Evolutionary conservation across 371 early-diverging fungal species (phyloP).

Genomic region (Smittium culicis): DNA sequence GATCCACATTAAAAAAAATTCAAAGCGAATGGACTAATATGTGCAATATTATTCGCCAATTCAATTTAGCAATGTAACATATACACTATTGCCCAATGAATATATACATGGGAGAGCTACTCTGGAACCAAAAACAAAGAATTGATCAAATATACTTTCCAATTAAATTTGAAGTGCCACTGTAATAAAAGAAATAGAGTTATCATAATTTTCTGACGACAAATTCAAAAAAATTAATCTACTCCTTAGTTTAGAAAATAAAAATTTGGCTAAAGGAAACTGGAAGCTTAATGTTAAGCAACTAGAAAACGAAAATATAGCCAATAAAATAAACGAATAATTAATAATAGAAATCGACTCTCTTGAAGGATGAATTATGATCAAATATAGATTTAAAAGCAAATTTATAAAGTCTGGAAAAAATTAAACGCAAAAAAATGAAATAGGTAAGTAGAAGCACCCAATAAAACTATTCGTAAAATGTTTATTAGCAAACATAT

Average conservation of each 20-base stretch:
- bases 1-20: neutral
- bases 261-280: neutral
- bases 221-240: neutral
- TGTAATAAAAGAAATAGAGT: neutral
- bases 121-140: neutral
- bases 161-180: neutral
- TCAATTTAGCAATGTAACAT: conserved; percentile 5
- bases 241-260: neutral
- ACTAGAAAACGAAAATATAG: neutral
- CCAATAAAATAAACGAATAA: neutral
- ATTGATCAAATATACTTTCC: conserved; percentile 2
- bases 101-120: neutral
- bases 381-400: conserved; percentile 5
- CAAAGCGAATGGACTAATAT: neutral
- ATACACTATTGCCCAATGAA: neutral
- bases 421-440: neutral
- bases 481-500: too few species aligned
- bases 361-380: neutral
- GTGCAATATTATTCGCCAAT: neutral
- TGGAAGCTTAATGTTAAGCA: conserved; percentile 6
- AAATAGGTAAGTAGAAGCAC: neutral
- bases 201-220: conserved; percentile 8
- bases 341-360: neutral
- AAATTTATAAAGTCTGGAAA: conserved; percentile 2
- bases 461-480: neutral